Conservation (phyloP, 2,329 filamentous ascomycete species). For the Colletotrichum theobromicola region DNA sequence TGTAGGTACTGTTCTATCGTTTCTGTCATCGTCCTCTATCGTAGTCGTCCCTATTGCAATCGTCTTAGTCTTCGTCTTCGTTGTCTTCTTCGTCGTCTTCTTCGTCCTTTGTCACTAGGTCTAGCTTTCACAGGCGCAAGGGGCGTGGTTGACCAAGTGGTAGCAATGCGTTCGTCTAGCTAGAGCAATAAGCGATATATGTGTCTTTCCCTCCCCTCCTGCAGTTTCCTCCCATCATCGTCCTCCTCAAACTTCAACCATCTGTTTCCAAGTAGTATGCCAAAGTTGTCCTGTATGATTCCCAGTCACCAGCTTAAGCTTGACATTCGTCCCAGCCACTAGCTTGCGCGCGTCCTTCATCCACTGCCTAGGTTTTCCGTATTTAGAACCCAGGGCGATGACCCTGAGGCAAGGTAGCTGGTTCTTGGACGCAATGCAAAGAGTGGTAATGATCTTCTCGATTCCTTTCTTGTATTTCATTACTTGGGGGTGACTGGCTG, state of each 20-base stretch:
- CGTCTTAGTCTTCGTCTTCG: neutral
- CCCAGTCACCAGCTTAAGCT: neutral
- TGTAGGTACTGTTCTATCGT: neutral
- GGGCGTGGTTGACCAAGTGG: neutral
- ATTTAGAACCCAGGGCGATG: neutral
- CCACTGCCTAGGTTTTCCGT: neutral
- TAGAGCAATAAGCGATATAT: neutral
- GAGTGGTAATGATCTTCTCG: neutral
- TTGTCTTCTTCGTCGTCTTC: no score
- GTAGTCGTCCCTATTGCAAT: no score
- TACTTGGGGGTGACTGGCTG: neutral
- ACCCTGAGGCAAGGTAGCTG: neutral
- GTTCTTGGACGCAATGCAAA: neutral
- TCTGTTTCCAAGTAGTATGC: neutral
- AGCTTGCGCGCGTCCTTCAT: neutral
- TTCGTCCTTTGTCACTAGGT: neutral
- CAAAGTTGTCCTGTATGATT: neutral
- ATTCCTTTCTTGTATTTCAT: neutral
- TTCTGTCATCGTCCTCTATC: neutral
- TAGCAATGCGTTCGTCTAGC: neutral
- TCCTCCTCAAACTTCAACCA: neutral
- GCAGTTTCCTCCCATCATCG: neutral
- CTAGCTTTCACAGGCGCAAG: neutral
- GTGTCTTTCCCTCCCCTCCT: no score
- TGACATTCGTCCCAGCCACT: neutral